Conservation (phyloP, 371 early-diverging fungal genomes). For the Actinomortierella ambigua region DNA sequence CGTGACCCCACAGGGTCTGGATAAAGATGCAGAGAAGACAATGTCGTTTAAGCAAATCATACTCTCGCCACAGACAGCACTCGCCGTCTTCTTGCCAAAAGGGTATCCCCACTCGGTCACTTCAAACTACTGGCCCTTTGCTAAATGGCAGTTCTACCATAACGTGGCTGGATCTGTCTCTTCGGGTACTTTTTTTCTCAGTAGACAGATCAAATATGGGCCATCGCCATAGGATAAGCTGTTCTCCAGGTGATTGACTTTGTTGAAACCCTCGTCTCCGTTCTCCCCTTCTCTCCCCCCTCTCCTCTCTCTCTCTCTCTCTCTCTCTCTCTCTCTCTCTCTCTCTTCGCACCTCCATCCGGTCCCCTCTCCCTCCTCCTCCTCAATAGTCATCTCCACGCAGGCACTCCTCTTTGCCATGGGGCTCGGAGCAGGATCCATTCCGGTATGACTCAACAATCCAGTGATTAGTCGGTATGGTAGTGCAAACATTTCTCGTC, state of each 20-base stretch:
- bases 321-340: too few species aligned
- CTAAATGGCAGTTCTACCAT: constrained; percentile 73
- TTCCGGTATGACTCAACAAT: constrained; percentile 47
- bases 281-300: too few species aligned
- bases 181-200: constrained; percentile 54
- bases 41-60: constrained; percentile 11
- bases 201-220: too few species aligned
- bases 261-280: too few species aligned
- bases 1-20: background rate
- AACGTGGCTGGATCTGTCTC: constrained; percentile 74
- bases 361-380: background rate
- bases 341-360: background rate
- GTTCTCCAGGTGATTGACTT: too few species aligned
- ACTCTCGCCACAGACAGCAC: constrained; percentile 34
- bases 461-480: too few species aligned
- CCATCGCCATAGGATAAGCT: too few species aligned
- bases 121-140: constrained; percentile 66
- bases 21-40: constrained; percentile 4
- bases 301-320: too few species aligned
- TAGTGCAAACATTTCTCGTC: too few species aligned
- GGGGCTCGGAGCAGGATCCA: constrained; percentile 71
- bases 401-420: constrained; percentile 78
- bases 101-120: constrained; percentile 72
- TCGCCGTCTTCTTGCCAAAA: constrained; percentile 69
- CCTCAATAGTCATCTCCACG: constrained; percentile 62